phyloP scores from a whole-genome alignment of 305 asterid genomes.

The Plantago coronopus region DNA sequence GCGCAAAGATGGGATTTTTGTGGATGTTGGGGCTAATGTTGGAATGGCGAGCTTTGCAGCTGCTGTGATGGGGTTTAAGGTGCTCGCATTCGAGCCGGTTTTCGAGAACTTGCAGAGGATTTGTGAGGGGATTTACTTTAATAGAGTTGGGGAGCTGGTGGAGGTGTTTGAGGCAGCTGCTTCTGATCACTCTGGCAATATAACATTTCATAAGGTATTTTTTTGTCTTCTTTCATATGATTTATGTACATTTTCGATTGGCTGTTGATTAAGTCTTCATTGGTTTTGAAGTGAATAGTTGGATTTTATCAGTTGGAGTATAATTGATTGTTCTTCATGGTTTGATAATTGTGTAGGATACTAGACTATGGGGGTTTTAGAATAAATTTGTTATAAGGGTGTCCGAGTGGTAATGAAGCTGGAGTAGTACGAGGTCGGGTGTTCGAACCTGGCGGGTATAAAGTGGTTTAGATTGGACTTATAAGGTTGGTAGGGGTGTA shows the following conservation, averaged over 20 bases:
- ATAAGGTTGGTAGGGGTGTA: too few relatives aligned
- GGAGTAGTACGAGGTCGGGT: too few relatives aligned
- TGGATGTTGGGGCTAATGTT: slow-evolving; percentile 97
- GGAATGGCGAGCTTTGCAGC: slow-evolving; percentile 98
- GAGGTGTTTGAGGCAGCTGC: slow-evolving; percentile 83
- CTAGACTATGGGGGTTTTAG: neutral
- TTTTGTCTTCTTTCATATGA: neutral
- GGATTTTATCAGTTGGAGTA: neutral
- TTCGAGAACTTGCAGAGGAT: slow-evolving; percentile 93
- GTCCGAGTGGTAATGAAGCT: too few relatives aligned
- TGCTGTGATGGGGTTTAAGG: slow-evolving; percentile 91
- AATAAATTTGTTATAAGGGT: too few relatives aligned
- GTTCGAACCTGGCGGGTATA: too few relatives aligned
- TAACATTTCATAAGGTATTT: slow-evolving; percentile 89
- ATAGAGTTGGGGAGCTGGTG: slow-evolving; percentile 64
- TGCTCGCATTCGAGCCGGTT: slow-evolving; percentile 90
- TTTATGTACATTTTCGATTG: neutral
- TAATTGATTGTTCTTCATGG: neutral
- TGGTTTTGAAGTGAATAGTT: slow-evolving; percentile 17
- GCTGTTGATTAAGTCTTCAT: neutral
- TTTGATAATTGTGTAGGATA: neutral
- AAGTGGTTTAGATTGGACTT: too few relatives aligned
- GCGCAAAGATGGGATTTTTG: slow-evolving; percentile 50
- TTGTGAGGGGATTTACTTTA: slow-evolving; percentile 90
- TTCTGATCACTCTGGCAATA: slow-evolving; percentile 70